Evolutionary conservation across 352 stramenopile genomes (phyloP).

Genomic region (Phytophthora tentaculata): DNA sequence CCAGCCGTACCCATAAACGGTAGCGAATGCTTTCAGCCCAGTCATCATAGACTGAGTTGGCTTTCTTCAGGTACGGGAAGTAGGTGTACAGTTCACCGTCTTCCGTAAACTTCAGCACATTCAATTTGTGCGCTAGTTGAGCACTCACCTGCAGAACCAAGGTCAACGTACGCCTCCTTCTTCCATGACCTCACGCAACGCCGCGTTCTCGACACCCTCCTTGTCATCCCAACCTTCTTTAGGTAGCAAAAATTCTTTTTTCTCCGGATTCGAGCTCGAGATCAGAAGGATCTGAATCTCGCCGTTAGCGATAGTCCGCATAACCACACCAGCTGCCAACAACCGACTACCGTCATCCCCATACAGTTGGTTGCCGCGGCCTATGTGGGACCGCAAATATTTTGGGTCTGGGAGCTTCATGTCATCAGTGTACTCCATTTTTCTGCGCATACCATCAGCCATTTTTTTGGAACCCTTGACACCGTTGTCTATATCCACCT

Average conservation of each 20-base stretch:
- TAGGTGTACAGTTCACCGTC: not conserved
- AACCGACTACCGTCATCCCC: not conserved
- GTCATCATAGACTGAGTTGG: conserved; percentile 9
- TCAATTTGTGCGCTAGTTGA: not conserved
- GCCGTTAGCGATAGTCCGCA: not conserved
- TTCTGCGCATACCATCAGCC: not conserved
- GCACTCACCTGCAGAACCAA: conserved; percentile 1
- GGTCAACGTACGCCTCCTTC: conserved; percentile 9
- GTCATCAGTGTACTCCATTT: not conserved
- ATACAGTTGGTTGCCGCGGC: not conserved
- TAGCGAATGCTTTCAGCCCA: conserved; percentile 28
- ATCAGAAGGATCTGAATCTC: not conserved
- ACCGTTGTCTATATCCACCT: not conserved
- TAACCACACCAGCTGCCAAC: not conserved
- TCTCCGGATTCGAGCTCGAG: not conserved
- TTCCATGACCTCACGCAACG: not conserved
- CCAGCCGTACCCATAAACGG: conserved; percentile 18
- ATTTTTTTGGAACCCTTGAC: not conserved
- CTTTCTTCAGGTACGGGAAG: conserved; percentile 18
- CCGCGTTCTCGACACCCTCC: not conserved
- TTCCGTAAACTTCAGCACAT: not conserved
- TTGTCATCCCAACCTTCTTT: not conserved
- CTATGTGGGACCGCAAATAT: not conserved
- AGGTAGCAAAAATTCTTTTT: not conserved
- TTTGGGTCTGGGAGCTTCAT: not conserved